Evolutionary conservation across 108 stramenopile genomes (phyloP).

Genomic region (Discostella stelligeroides): DNA sequence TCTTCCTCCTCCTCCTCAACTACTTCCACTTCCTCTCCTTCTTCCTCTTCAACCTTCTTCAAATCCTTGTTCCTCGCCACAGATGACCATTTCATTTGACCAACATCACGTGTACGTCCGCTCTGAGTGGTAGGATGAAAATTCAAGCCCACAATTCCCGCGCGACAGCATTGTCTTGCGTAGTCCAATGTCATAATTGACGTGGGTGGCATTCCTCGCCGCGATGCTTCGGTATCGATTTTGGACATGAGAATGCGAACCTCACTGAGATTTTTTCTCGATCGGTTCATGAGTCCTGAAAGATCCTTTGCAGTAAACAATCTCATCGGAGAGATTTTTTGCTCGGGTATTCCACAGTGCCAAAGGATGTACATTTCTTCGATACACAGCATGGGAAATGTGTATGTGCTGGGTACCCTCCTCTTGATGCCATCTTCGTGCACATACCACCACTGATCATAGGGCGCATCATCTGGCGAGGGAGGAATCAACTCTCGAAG

Average conservation of each 20-base stretch:
- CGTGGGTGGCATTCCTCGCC: neutral
- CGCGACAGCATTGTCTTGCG: neutral
- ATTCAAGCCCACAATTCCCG: neutral
- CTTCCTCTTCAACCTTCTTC: too few species aligned
- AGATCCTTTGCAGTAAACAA: neutral
- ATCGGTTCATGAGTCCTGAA: neutral
- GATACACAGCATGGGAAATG: conserved; percentile 12
- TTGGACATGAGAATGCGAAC: conserved; percentile 3
- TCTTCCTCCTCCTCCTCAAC: too few species aligned
- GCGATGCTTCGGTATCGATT: neutral
- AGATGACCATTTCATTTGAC: neutral
- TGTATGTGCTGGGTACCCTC: conserved; percentile 19
- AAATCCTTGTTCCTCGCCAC: neutral
- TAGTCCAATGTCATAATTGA: neutral
- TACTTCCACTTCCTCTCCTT: too few species aligned
- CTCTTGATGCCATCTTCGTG: conserved; percentile 10
- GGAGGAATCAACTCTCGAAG: neutral
- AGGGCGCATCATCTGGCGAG: neutral
- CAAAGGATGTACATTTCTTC: conserved; percentile 16
- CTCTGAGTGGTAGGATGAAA: neutral
- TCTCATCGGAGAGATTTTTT: conserved; percentile 3
- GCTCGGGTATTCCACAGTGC: conserved; percentile 1
- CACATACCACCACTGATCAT: conserved; percentile 12
- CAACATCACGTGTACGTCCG: conserved; percentile 5
- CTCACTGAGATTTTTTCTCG: conserved; percentile 3